phyloP scores from a whole-genome alignment of 352 stramenopile species.

The Phytophthora pistaciae region DNA sequence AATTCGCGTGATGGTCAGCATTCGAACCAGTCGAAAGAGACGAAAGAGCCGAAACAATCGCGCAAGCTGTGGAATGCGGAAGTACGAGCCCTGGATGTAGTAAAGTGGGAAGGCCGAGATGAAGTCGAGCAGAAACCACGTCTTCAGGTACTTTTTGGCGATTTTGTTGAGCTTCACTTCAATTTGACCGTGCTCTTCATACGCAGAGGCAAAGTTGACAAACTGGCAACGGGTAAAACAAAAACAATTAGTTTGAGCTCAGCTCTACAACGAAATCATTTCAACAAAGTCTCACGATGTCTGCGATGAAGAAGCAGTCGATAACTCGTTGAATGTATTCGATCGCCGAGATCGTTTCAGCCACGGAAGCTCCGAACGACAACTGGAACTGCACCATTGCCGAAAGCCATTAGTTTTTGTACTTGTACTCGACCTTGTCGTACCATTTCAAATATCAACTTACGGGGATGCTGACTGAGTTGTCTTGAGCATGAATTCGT shows the following conservation, averaged over 20 bases:
- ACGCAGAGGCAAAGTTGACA: constrained; percentile 80
- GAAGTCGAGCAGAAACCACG: constrained; percentile 82
- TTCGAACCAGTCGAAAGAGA: constrained; percentile 65
- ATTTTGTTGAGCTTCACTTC: constrained; percentile 57
- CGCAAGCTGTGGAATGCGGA: constrained; percentile 66
- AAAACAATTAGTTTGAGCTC: neutral
- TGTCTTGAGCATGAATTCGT: constrained; percentile 50
- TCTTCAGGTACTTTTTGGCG: constrained; percentile 63
- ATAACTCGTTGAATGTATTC: constrained; percentile 70
- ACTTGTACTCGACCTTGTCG: neutral
- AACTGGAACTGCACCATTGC: constrained; percentile 75
- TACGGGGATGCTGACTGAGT: constrained; percentile 80
- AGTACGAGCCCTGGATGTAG: constrained; percentile 67
- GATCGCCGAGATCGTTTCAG: constrained; percentile 27
- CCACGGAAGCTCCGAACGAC: constrained; percentile 51
- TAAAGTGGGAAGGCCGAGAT: constrained; percentile 83
- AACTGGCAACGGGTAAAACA: constrained; percentile 38
- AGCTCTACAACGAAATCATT: neutral
- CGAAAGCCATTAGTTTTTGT: constrained; percentile 4
- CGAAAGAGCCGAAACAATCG: constrained; percentile 74
- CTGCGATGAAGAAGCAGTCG: constrained; percentile 76
- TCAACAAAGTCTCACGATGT: constrained; percentile 60
- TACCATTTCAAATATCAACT: constrained; percentile 14
- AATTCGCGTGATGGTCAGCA: constrained; percentile 81
- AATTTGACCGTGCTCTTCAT: constrained; percentile 68